Evolutionary conservation across 2,329 filamentous ascomycete species (phyloP).

Genomic region (Epichloe amarillans): DNA sequence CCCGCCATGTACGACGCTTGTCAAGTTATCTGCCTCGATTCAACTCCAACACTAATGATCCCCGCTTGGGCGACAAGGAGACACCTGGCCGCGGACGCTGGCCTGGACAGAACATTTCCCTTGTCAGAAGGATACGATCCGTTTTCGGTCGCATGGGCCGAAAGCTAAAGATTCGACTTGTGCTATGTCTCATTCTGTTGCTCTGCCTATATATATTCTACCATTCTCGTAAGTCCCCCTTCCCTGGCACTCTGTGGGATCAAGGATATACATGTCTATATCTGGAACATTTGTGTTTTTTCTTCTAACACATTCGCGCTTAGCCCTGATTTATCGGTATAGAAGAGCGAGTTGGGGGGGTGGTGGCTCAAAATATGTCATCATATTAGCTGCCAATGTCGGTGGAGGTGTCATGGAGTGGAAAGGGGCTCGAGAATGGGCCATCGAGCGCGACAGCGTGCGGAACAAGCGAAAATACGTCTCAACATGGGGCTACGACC

Average conservation of each 20-base stretch:
- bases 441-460: slow-evolving; percentile 90
- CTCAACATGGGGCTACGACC: slow-evolving; percentile 78
- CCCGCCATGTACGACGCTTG: slow-evolving; percentile 67
- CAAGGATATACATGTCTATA: neutral
- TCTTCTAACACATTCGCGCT: neutral
- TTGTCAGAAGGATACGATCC: slow-evolving; percentile 33
- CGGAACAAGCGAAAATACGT: slow-evolving; percentile 89
- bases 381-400: slow-evolving; percentile 85
- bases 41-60: slow-evolving; percentile 29
- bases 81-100: slow-evolving; percentile 50
- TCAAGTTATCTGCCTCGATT: slow-evolving; percentile 70
- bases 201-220: slow-evolving; percentile 54
- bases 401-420: slow-evolving; percentile 98
- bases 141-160: slow-evolving; percentile 42
- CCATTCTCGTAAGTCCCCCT: slow-evolving; percentile 49
- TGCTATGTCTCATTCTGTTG: slow-evolving; percentile 46
- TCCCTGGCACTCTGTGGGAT: neutral
- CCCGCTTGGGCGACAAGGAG: slow-evolving; percentile 61
- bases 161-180: slow-evolving; percentile 49
- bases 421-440: slow-evolving; percentile 97
- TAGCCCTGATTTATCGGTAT: slow-evolving; percentile 47
- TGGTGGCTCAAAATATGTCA: slow-evolving; percentile 80
- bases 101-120: slow-evolving; percentile 27
- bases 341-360: slow-evolving; percentile 61
- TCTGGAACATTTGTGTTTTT: neutral